Percentiles rank a stretch among this genome's conserved stretches.
Conservation (phyloP, 352 stramenopile species). For the Aphanomyces invadans region DNA sequence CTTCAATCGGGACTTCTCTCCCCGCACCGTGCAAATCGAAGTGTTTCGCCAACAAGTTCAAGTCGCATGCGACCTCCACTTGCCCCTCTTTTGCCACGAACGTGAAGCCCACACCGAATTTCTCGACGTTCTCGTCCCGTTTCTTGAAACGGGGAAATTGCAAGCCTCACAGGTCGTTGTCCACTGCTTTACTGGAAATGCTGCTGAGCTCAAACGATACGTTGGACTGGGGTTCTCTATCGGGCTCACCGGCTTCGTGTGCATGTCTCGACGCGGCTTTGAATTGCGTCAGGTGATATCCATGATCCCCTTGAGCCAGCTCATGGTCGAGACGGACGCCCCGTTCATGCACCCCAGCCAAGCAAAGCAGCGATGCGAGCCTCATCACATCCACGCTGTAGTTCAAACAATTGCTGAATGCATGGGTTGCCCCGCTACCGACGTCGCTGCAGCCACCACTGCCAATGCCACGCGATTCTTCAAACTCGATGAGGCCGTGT, state of each 20-base stretch:
- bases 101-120: conserved; percentile 53
- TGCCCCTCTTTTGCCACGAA: conserved; percentile 93
- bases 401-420: conserved; percentile 51
- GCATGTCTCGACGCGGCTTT: conserved; percentile 48
- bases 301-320: conserved; percentile 40
- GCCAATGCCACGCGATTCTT: conserved; percentile 53
- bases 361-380: conserved; percentile 41
- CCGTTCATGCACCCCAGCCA: conserved; percentile 46
- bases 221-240: conserved; percentile 61
- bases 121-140: conserved; percentile 42
- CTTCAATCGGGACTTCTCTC: conserved; percentile 93
- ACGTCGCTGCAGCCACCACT: conserved; percentile 40
- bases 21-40: conserved; percentile 79
- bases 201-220: conserved; percentile 46
- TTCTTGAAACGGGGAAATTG: conserved; percentile 34
- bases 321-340: conserved; percentile 71
- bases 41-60: conserved; percentile 87
- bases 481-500: background rate
- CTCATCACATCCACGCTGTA: conserved; percentile 51
- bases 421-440: conserved; percentile 32
- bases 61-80: conserved; percentile 60
- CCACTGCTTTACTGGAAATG: conserved; percentile 64
- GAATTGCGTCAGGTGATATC: conserved; percentile 38
- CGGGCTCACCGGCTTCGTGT: conserved; percentile 60
- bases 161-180: conserved; percentile 43